Percentiles rank a stretch among this genome's conserved stretches.
Conservation (phyloP, 1,284 basidiomycete species). For the Gomphus sp. region DNA sequence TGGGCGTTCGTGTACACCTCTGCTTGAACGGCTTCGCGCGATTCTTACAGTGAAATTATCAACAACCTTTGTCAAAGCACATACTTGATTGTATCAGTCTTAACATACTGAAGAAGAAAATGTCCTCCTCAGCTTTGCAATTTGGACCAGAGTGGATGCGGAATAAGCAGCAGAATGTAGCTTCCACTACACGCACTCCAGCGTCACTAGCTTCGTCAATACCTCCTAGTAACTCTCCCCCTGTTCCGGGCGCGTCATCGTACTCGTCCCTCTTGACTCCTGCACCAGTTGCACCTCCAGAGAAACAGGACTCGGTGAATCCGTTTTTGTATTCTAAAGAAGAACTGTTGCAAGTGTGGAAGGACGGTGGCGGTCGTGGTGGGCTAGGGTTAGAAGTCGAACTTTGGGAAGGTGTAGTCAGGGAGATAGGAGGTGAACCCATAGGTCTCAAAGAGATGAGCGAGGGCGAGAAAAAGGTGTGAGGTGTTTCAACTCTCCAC, state of each 20-base stretch:
- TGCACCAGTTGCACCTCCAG: conserved; percentile 36
- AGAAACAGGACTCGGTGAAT: conserved; percentile 51
- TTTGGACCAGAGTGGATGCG: conserved; percentile 89
- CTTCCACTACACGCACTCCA: conserved; percentile 50
- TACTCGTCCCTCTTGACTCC: conserved; percentile 74
- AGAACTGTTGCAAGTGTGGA: conserved; percentile 78
- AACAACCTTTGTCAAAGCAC: not conserved
- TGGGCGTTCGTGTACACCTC: conserved; percentile 3
- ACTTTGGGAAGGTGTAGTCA: conserved; percentile 77
- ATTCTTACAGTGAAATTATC: not conserved
- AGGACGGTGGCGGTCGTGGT: conserved; percentile 64
- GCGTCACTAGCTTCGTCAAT: conserved; percentile 16
- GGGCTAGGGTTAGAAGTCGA: conserved; percentile 79
- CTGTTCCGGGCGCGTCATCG: conserved; percentile 48
- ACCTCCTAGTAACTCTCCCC: conserved; percentile 18
- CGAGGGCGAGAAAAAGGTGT: conserved; percentile 84
- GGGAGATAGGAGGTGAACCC: conserved; percentile 67
- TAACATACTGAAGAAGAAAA: conserved; percentile 18
- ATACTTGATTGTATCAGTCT: not conserved
- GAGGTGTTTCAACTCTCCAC: conserved; percentile 17
- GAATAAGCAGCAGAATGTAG: conserved; percentile 51
- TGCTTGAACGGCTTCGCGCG: not conserved
- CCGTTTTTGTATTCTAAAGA: conserved; percentile 85
- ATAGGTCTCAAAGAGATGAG: conserved; percentile 67
- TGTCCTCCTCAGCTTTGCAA: conserved; percentile 70